These are phyloP conservation scores for baker's yeast (Saccharomyces cerevisiae) DNA, from an alignment of 805 yeast species.

Conservation along the genomic window DNA sequence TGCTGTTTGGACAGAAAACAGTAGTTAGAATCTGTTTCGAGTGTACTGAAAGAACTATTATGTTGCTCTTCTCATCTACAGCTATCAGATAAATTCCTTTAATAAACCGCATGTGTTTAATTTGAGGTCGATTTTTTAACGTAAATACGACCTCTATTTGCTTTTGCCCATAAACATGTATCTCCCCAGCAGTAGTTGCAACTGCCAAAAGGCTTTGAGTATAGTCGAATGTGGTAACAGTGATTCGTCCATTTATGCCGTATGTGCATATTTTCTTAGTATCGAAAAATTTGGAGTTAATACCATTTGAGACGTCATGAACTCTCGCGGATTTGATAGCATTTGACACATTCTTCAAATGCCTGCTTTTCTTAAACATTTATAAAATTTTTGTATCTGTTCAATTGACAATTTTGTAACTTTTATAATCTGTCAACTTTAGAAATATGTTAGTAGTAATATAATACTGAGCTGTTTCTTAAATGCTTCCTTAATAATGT, in stretches of 20 bases:
- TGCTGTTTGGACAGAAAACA: constrained; percentile 53
- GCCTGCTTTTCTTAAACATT: neutral
- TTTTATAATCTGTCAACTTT: neutral
- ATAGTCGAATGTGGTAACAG: constrained; percentile 74
- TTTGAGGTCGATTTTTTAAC: constrained; percentile 41
- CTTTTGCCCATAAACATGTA: constrained; percentile 78
- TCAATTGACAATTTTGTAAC: neutral
- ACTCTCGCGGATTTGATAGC: constrained; percentile 28
- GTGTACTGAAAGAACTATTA: constrained; percentile 64
- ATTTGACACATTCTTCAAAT: constrained; percentile 15
- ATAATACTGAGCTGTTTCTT: neutral
- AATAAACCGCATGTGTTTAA: constrained; percentile 54
- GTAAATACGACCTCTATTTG: constrained; percentile 65
- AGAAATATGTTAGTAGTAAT: neutral
- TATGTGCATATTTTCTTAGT: constrained; percentile 33
- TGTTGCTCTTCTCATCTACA: constrained; percentile 49
- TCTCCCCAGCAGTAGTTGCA: constrained; percentile 59
- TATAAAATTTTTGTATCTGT: neutral
- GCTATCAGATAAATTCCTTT: constrained; percentile 78
- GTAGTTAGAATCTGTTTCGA: constrained; percentile 53
- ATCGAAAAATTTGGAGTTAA: constrained; percentile 25
- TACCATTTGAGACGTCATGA: constrained; percentile 25
- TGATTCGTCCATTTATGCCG: constrained; percentile 59
- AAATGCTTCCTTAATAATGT: neutral
- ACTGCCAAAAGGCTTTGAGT: constrained; percentile 80